Evolutionary conservation across 352 stramenopile species (phyloP), one percentile per base, ranked within the genome.

Genomic region (Phytophthora idaei): DNA sequence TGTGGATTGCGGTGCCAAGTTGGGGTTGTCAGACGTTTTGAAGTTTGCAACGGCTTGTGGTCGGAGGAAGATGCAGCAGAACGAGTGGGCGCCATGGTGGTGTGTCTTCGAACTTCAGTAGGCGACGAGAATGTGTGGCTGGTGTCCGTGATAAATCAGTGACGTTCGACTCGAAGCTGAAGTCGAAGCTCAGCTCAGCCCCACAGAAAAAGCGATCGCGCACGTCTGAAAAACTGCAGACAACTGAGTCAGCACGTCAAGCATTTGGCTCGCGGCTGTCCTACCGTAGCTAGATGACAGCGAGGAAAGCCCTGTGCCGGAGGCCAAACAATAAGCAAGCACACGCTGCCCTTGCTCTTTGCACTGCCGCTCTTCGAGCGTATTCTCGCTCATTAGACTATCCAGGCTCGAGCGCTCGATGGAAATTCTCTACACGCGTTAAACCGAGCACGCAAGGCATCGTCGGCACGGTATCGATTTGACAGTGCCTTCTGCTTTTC

Each of bases 11-110:
- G 45, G 46, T 41, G 34, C 49, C 55, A 42, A 71, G 15, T 61
- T 71, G 63, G 67, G 42, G 47, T 60, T 29, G 62, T 65, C 47
- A 60, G 41, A 56, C 36, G 50, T 49, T 57, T 46, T 67, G 51
- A 57, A 17, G 52, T 63, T 42, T 45, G 45, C 51, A 62, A 68
- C 51, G 32, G 42, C 44, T n/a, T 60, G 39, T 47, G 46, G 49
- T 53, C 48, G 49, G 58, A 37, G 11, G 36, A 42, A 42, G 36
- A 32, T 45, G 56, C 42, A 48, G 45, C 21, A 5, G 29, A 58
- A 59, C 49, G 47, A 59, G 29, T 53, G 58, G 58, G 12, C 34
- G 31, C 4, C 32, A 45, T 34, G 4, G 29, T 0, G 7, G 1
- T 8, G 32, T 37, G 32, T 8, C 32, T 8, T 37, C 32, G 32